Percentiles rank a stretch among this genome's conserved stretches.
phyloP scores from a whole-genome alignment of 768 basidiomycete species.

The Ramaria sp. region DNA sequence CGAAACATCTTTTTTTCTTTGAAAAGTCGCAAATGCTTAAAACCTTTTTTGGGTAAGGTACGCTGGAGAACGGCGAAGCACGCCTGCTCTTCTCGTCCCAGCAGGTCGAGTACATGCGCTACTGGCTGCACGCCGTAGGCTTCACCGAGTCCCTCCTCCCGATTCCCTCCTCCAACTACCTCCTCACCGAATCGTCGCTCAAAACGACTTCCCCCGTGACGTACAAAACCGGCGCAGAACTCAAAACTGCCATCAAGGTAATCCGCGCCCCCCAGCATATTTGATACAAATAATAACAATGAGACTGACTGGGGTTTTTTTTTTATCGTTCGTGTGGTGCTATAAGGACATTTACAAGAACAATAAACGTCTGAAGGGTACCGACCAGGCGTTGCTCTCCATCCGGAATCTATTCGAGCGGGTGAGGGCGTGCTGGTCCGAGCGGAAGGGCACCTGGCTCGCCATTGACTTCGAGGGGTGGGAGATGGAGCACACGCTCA shows the following conservation, averaged over 20 bases:
- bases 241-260: slow-evolving; percentile 55
- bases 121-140: slow-evolving; percentile 70
- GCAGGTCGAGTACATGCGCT: slow-evolving; percentile 76
- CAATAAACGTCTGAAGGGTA: slow-evolving; percentile 65
- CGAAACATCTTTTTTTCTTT: not conserved
- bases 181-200: slow-evolving; percentile 50
- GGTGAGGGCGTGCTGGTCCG: slow-evolving; percentile 50
- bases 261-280: slow-evolving; percentile 1
- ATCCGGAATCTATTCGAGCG: slow-evolving; percentile 60
- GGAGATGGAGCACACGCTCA: slow-evolving; percentile 60
- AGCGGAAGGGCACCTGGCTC: slow-evolving; percentile 59
- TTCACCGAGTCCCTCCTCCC: slow-evolving; percentile 56
- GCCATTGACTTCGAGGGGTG: slow-evolving; percentile 78
- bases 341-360: slow-evolving; percentile 69
- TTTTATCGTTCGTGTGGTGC: too few relatives aligned
- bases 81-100: slow-evolving; percentile 75
- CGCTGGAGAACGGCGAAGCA: slow-evolving; percentile 57
- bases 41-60: slow-evolving; percentile 30
- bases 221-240: slow-evolving; percentile 40
- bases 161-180: slow-evolving; percentile 68
- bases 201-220: slow-evolving; percentile 45
- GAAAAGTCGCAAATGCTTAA: not conserved
- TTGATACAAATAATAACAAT: too few relatives aligned
- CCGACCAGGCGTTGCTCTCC: slow-evolving; percentile 39
- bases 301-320: too few relatives aligned